Base-by-base conservation (phyloP, 2,329 filamentous ascomycete genomes). In the Tolypocladium endophyticum region DNA sequence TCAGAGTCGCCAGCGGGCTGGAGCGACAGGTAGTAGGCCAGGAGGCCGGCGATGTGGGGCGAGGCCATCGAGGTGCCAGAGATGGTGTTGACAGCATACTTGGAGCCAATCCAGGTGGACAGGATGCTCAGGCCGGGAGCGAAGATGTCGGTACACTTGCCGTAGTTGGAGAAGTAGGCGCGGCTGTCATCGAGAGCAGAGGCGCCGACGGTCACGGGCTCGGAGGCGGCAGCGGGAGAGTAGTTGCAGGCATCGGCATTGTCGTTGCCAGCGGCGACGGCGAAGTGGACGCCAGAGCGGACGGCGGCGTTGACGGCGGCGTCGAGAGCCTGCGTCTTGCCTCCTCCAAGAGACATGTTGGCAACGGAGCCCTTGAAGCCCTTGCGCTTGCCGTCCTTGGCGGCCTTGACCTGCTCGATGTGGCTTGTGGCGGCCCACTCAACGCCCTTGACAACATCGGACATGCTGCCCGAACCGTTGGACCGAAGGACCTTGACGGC, bases 121-220 rank as follows among this genome's bases (percentile, higher is more conserved):
- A 90, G 85, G 70, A 99, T 96, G 87, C 92, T 96, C 71, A 97
- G 84, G 72, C 94, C 94, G 62, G 94, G 94, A 64, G 92, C 94
- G 71, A 99, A 99, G 83, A 99, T 96, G 78, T 99, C 94, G 75
- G 93, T 96, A 85, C 94, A 99, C 84, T 93, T 94, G 76, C 94
- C 94, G 77, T 87, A 97, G 89, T 99, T 99, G 86, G 95, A 99
- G 87, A 99, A 99, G 86, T 97, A 99, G 66, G 94, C 94, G 78
- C 94, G 93, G 82, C 91, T 90, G 73, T 99, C 94, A 71, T 88
- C 86, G 62, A 99, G 85, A 68, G 90, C 94, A 54, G 92, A 96
- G 67, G 94, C 94, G 77, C 93, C 95, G 64, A 99, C 94, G 61
- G 94, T 99, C 74, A 99, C 86, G 67, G 94, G 92, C 72, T 95